These are phyloP conservation scores for Macrolepiota fuliginosa DNA, from an alignment of 768 basidiomycete genomes.

Conservation along the genomic window DNA sequence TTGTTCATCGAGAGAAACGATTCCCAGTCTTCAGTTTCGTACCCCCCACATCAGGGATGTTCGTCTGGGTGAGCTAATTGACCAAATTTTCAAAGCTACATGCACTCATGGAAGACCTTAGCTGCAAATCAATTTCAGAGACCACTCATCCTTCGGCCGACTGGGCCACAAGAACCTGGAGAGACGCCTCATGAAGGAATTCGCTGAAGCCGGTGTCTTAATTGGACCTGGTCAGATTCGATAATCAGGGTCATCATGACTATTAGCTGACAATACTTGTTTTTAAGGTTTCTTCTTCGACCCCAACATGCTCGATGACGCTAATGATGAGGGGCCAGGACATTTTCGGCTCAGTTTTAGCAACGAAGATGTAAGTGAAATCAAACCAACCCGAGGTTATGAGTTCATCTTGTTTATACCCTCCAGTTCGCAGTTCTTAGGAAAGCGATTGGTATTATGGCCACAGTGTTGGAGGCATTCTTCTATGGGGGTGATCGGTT, in stretches of 20 bases:
- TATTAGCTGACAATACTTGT: not conserved
- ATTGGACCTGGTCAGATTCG: conserved; percentile 55
- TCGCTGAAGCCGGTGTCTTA: conserved; percentile 63
- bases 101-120: conserved; percentile 21
- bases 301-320: conserved; percentile 25
- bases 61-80: conserved; percentile 54
- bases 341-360: conserved; percentile 62
- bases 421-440: conserved; percentile 37
- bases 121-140: conserved; percentile 62
- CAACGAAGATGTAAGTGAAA: conserved; percentile 41
- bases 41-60: conserved; percentile 84
- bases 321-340: conserved; percentile 30
- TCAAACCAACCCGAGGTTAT: not conserved
- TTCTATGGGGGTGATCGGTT: not conserved
- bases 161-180: conserved; percentile 44
- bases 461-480: conserved; percentile 41
- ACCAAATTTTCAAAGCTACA: not conserved
- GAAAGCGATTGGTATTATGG: conserved; percentile 47
- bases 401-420: not conserved
- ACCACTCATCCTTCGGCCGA: conserved; percentile 43
- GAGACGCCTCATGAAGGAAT: conserved; percentile 54
- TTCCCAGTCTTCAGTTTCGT: conserved; percentile 60
- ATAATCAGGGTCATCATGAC: not conserved
- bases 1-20: conserved; percentile 4
- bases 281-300: conserved; percentile 37